phyloP scores from a whole-genome alignment of 2,329 filamentous ascomycete species.

The Cercospora sesami region DNA sequence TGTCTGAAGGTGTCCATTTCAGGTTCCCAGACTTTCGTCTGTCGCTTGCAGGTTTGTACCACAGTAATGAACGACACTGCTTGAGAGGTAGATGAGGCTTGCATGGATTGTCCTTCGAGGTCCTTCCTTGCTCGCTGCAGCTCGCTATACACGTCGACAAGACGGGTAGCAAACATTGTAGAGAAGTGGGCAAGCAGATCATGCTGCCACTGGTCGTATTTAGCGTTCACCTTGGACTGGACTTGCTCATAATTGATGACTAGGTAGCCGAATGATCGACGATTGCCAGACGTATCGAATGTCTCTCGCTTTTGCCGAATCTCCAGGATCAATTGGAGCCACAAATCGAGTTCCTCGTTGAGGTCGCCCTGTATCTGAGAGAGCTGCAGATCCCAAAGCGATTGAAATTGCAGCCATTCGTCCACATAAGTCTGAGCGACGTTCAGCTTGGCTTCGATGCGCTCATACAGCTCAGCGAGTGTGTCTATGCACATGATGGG shows the following conservation, averaged over 20 bases:
- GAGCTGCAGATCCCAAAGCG: constrained; percentile 93
- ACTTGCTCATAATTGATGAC: constrained; percentile 98
- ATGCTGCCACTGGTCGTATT: constrained; percentile 99
- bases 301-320: constrained; percentile 93
- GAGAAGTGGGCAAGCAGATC: constrained; percentile 95
- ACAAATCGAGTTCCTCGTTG: constrained; percentile 85
- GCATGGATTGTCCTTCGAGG: constrained; percentile 86
- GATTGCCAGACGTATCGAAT: constrained; percentile 95
- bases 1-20: constrained; percentile 96
- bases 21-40: constrained; percentile 89
- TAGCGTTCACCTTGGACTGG: constrained; percentile 96
- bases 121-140: constrained; percentile 88
- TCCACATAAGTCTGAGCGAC: constrained; percentile 85
- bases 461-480: constrained; percentile 75
- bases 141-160: constrained; percentile 89
- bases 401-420: constrained; percentile 98
- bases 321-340: constrained; percentile 94
- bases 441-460: constrained; percentile 77
- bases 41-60: constrained; percentile 92
- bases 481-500: constrained; percentile 79
- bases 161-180: constrained; percentile 78
- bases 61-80: constrained; percentile 98
- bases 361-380: constrained; percentile 92
- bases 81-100: constrained; percentile 92
- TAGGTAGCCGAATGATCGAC: constrained; percentile 87